phyloP scores from a whole-genome alignment of 2,329 filamentous ascomycete genomes.

The Ophiostoma piceae region DNA sequence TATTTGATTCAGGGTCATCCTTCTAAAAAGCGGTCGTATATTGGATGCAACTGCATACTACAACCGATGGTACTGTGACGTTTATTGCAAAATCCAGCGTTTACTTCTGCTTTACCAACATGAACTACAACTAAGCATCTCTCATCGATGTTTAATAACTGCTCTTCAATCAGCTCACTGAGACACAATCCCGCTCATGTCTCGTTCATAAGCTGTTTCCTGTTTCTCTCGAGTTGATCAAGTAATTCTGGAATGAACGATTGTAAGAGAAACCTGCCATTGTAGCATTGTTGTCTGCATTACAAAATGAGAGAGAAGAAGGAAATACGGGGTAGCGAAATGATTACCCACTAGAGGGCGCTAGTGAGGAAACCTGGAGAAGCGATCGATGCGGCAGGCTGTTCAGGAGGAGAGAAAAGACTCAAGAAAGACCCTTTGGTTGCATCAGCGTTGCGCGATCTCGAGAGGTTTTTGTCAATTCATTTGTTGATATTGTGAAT shows the following conservation, averaged over 20 bases:
- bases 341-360: constrained; percentile 6
- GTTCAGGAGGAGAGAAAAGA: not conserved
- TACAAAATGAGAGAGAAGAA: not conserved
- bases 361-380: constrained; percentile 1
- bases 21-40: not conserved
- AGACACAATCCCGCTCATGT: not conserved
- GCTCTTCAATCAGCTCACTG: too few relatives aligned
- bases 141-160: too few relatives aligned
- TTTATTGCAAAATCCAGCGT: too few relatives aligned
- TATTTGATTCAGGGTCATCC: too few relatives aligned
- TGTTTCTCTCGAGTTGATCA: not conserved
- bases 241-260: not conserved
- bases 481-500: not conserved
- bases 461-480: not conserved
- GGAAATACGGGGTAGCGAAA: not conserved
- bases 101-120: too few relatives aligned
- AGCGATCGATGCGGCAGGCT: not conserved
- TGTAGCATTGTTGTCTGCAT: not conserved
- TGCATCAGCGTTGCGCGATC: not conserved
- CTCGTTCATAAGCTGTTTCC: not conserved
- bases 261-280: not conserved
- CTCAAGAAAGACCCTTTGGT: not conserved
- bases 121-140: too few relatives aligned
- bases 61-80: too few relatives aligned
- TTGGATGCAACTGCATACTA: not conserved